Evolutionary conservation across 2,329 filamentous ascomycete genomes (phyloP).

Genomic region (Fusarium austroafricanum): DNA sequence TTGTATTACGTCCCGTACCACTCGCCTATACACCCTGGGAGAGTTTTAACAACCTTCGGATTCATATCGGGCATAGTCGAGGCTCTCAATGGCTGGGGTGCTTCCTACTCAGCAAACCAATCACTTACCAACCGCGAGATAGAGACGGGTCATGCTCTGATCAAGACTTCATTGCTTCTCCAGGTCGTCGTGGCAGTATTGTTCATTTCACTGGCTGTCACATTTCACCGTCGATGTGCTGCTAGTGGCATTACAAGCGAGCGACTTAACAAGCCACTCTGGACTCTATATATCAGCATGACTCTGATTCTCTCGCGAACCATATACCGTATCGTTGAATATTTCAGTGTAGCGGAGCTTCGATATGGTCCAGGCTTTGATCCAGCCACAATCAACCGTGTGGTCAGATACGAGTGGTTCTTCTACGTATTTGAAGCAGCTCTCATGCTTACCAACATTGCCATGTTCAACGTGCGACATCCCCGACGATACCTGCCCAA

Average conservation of each 20-base stretch:
- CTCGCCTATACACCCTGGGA: conserved; percentile 61
- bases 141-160: conserved; percentile 57
- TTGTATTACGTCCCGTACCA: conserved; percentile 69
- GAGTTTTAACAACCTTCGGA: conserved; percentile 60
- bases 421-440: conserved; percentile 68
- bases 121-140: conserved; percentile 54
- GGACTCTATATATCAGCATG: conserved; percentile 64
- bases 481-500: conserved; percentile 63
- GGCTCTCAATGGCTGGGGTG: conserved; percentile 59
- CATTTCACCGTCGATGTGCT: conserved; percentile 61
- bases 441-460: conserved; percentile 64
- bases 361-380: conserved; percentile 54
- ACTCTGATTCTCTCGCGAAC: conserved; percentile 64
- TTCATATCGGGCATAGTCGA: conserved; percentile 61
- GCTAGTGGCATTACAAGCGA: conserved; percentile 50
- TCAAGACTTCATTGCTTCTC: conserved; percentile 64
- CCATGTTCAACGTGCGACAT: conserved; percentile 63
- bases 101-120: conserved; percentile 60
- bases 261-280: conserved; percentile 53
- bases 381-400: conserved; percentile 53
- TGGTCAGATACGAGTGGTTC: conserved; percentile 68
- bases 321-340: conserved; percentile 69
- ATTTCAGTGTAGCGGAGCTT: conserved; percentile 62
- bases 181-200: conserved; percentile 64
- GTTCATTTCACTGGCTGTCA: conserved; percentile 61